phyloP scores from a whole-genome alignment of 805 yeast species.

The Hanseniaspora taiwanica region DNA sequence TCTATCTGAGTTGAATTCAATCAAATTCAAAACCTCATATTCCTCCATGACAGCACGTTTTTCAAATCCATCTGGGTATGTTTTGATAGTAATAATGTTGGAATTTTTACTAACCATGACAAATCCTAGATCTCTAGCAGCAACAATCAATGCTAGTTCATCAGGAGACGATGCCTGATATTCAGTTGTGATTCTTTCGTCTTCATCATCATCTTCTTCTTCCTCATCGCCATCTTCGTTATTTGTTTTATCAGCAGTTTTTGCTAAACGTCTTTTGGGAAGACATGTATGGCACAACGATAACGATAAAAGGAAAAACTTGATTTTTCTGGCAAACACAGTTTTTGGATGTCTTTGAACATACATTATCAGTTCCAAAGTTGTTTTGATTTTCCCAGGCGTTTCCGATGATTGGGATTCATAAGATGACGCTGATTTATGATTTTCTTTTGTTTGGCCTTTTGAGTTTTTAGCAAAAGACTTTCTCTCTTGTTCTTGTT shows the following conservation, averaged over 20 bases:
- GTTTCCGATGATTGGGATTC: no score
- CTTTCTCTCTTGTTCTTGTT: conserved; percentile 3
- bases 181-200: conserved; percentile 38
- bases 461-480: conserved; percentile 3
- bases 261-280: conserved; percentile 38
- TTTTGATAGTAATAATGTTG: conserved; percentile 47
- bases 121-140: conserved; percentile 91
- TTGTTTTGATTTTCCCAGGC: conserved; percentile 32
- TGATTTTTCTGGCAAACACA: conserved; percentile 55
- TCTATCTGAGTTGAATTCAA: conserved; percentile 78
- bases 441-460: no score
- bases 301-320: conserved; percentile 65
- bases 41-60: conserved; percentile 46
- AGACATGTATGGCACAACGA: conserved; percentile 86
- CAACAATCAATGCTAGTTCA: conserved; percentile 83
- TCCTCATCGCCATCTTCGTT: not conserved
- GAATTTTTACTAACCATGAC: conserved; percentile 62
- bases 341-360: conserved; percentile 62
- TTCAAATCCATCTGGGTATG: conserved; percentile 76
- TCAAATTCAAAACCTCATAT: conserved; percentile 63
- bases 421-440: no score
- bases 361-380: conserved; percentile 54
- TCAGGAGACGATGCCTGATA: conserved; percentile 97
- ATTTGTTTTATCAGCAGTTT: conserved; percentile 1
- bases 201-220: conserved; percentile 12